phyloP scores from a whole-genome alignment of 208 protist genomes.

The Leishmania braziliensis region DNA sequence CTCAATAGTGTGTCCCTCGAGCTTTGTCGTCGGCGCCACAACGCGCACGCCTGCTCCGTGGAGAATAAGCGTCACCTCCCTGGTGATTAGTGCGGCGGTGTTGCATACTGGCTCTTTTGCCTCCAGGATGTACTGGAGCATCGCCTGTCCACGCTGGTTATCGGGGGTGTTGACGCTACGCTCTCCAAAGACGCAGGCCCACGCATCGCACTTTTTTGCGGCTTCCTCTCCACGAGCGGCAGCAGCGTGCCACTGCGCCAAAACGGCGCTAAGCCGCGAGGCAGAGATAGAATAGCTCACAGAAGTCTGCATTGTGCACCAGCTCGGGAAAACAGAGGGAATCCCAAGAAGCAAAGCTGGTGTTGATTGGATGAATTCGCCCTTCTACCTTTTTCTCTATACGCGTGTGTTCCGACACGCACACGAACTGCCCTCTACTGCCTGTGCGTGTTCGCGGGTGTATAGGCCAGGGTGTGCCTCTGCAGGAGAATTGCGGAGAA shows the following conservation, averaged over 20 bases:
- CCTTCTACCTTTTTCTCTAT: not conserved
- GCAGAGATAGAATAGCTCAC: constrained; percentile 44
- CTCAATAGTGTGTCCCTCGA: constrained; percentile 18
- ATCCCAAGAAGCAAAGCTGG: not conserved
- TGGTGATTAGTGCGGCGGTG: constrained; percentile 52
- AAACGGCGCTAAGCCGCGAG: constrained; percentile 36
- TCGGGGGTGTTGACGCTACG: constrained; percentile 66
- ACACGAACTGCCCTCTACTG: not conserved
- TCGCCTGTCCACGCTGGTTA: constrained; percentile 82
- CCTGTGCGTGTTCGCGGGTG: not conserved
- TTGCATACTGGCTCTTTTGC: constrained; percentile 48
- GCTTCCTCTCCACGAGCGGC: constrained; percentile 28
- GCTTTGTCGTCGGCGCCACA: constrained; percentile 16
- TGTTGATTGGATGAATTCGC: not conserved
- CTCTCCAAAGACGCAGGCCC: constrained; percentile 69
- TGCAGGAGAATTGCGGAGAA: not conserved
- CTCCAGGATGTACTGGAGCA: constrained; percentile 82
- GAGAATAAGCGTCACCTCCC: constrained; percentile 44
- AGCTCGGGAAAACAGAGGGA: not conserved
- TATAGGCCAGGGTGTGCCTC: not conserved
- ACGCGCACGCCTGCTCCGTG: constrained; percentile 32
- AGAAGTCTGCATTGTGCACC: constrained; percentile 9
- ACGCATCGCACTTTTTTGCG: constrained; percentile 37
- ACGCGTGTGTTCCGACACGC: not conserved
- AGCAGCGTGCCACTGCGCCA: constrained; percentile 45